Evolutionary conservation across 2,329 filamentous ascomycete genomes (phyloP).

Genomic region (Triangularia verruculosa): DNA sequence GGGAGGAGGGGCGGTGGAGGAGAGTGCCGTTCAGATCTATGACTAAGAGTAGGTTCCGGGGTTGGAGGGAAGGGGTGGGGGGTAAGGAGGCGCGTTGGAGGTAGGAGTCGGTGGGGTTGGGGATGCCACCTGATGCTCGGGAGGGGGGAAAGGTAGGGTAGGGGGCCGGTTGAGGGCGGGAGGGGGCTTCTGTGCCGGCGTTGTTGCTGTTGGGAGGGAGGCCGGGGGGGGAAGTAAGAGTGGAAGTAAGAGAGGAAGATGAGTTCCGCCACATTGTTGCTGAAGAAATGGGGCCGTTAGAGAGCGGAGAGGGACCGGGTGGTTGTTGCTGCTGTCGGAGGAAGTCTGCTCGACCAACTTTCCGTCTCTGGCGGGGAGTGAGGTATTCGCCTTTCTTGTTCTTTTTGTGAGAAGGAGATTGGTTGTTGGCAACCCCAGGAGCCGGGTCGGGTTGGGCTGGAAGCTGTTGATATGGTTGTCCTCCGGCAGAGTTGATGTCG

Average conservation of each 20-base stretch:
- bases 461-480: not conserved
- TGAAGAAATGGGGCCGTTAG: slow-evolving; percentile 54
- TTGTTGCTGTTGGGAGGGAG: slow-evolving; percentile 44
- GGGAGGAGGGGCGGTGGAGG: slow-evolving; percentile 61
- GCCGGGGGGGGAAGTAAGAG: slow-evolving; percentile 44
- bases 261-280: too few species aligned
- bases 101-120: slow-evolving; percentile 60
- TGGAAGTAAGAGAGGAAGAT: too few species aligned
- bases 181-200: too few species aligned
- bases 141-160: slow-evolving; percentile 31
- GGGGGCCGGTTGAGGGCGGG: slow-evolving; percentile 66
- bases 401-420: not conserved
- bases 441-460: not conserved
- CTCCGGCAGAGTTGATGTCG: not conserved
- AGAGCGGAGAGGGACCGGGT: slow-evolving; percentile 44
- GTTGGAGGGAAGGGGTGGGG: slow-evolving; percentile 41
- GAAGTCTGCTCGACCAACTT: not conserved
- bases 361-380: not conserved
- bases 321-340: not conserved
- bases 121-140: slow-evolving; percentile 53
- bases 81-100: slow-evolving; percentile 49
- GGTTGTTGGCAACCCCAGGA: not conserved
- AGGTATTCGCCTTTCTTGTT: slow-evolving; percentile 1
- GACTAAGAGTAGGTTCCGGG: slow-evolving; percentile 71
- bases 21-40: slow-evolving; percentile 94